phyloP scores from a whole-genome alignment of 768 basidiomycete genomes.

The Cytidiella melzeri region DNA sequence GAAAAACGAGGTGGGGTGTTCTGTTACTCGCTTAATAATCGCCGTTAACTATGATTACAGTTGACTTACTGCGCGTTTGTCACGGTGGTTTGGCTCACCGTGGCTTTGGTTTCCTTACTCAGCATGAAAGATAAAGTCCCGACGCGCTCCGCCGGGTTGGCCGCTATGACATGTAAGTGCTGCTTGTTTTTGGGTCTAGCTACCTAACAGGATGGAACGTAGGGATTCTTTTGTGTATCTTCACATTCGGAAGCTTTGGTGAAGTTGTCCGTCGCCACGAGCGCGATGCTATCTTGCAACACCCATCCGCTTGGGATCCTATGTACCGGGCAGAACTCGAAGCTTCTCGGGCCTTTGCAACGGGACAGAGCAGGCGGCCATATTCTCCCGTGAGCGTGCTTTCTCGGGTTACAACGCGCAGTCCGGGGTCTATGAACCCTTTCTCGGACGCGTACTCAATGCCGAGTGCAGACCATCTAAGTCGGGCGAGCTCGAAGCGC shows the following conservation, averaged over 20 bases:
- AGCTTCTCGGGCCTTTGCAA: conserved; percentile 11
- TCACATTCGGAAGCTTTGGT: conserved; percentile 54
- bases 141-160: conserved; percentile 45
- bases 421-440: neutral
- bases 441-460: neutral
- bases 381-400: conserved; percentile 14
- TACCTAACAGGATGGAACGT: conserved; percentile 9
- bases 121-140: conserved; percentile 42
- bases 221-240: conserved; percentile 53
- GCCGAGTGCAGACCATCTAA: neutral
- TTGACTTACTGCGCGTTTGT: conserved; percentile 50
- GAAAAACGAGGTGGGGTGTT: conserved; percentile 50
- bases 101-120: conserved; percentile 43
- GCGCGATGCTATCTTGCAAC: conserved; percentile 45
- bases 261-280: conserved; percentile 59
- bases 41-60: conserved; percentile 27
- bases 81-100: conserved; percentile 40
- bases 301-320: conserved; percentile 37
- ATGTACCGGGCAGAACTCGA: conserved; percentile 27
- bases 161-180: conserved; percentile 46
- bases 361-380: conserved; percentile 11
- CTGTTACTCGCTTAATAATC: too few relatives aligned
- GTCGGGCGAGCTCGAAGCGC: neutral
- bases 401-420: neutral
- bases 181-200: neutral